phyloP scores from a whole-genome alignment of 78 protist species.

The Mastigamoeba balamuthi region DNA sequence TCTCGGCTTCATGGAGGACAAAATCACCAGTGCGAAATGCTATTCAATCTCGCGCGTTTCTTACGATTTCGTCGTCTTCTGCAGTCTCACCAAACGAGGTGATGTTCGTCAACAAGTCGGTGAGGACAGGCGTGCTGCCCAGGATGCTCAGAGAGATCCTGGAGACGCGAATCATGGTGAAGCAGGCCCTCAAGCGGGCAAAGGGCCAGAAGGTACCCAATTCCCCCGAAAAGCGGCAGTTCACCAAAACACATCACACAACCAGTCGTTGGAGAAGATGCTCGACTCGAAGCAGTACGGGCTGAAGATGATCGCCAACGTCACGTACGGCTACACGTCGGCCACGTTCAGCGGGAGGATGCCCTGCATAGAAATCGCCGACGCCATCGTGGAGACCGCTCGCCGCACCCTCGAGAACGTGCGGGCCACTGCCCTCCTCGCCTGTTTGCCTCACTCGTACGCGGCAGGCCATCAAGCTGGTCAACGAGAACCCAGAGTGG shows the following conservation, averaged over 20 bases:
- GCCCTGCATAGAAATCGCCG: constrained; percentile 96
- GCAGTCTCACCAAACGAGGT: constrained; percentile 64
- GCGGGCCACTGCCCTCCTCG: background rate
- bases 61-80: background rate
- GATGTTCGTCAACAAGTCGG: constrained; percentile 29
- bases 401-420: constrained; percentile 71
- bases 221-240: no score
- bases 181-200: constrained; percentile 62
- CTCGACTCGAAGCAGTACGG: constrained; percentile 86
- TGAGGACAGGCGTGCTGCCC: constrained; percentile 87
- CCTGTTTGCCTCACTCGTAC: background rate
- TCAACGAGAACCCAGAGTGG: constrained; percentile 34
- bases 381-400: constrained; percentile 85
- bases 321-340: constrained; percentile 94
- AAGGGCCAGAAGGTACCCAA: background rate
- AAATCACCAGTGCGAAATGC: background rate
- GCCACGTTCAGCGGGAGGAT: constrained; percentile 92
- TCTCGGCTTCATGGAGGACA: background rate
- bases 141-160: constrained; percentile 83
- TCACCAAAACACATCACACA: background rate
- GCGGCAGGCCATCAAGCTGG: constrained; percentile 40
- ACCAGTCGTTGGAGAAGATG: background rate
- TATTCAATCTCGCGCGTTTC: background rate
- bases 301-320: constrained; percentile 94
- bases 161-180: constrained; percentile 80